Evolutionary conservation across 768 basidiomycete species (phyloP).

Genomic region (Coprinopsis marcescibilis): DNA sequence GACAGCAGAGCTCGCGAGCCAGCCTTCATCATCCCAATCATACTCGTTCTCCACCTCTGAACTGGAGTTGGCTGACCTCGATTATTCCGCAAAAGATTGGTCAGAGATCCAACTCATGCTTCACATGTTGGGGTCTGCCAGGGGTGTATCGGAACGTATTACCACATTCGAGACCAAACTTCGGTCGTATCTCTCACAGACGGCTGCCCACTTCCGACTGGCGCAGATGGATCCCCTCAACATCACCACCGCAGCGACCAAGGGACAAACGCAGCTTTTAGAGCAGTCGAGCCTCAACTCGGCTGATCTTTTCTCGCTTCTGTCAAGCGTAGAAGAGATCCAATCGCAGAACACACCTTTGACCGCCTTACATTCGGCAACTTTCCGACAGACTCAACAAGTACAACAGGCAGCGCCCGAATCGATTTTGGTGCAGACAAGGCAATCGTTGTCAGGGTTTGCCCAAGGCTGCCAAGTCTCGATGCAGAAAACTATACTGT

Average conservation of each 20-base stretch:
- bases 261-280: conserved; percentile 68
- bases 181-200: conserved; percentile 49
- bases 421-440: conserved; percentile 49
- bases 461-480: conserved; percentile 71
- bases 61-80: conserved; percentile 70
- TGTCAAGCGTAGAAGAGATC: conserved; percentile 49
- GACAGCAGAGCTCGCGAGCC: conserved; percentile 45
- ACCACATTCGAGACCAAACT: conserved; percentile 66
- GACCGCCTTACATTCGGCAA: conserved; percentile 16
- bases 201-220: conserved; percentile 54
- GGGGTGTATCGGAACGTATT: conserved; percentile 65
- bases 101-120: conserved; percentile 75
- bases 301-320: conserved; percentile 58
- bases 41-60: conserved; percentile 29
- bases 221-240: conserved; percentile 49
- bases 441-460: conserved; percentile 53
- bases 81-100: conserved; percentile 91
- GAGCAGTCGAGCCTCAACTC: conserved; percentile 85
- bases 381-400: conserved; percentile 24
- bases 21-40: conserved; percentile 25
- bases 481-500: conserved; percentile 78
- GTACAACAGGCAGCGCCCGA: conserved; percentile 21
- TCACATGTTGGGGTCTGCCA: conserved; percentile 78
- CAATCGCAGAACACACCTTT: not conserved
- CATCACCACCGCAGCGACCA: conserved; percentile 51